Conservation (phyloP, 441 rosid species). For the Eruca vesicaria region DNA sequence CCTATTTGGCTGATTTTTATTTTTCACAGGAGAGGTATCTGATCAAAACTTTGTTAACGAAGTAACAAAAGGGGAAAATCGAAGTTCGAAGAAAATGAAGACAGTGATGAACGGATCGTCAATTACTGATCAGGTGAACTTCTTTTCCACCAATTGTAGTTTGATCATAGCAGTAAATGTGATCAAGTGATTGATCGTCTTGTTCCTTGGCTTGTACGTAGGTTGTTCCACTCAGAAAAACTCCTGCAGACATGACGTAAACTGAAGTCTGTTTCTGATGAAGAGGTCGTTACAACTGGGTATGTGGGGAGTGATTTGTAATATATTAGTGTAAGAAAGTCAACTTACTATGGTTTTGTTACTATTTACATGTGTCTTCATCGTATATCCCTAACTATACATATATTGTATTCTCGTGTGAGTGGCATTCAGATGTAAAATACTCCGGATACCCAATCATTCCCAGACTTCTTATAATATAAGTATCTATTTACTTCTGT, state of each 20-base stretch:
- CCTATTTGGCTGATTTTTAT: neutral
- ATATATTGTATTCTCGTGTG: conserved; percentile 18
- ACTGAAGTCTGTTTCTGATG: neutral
- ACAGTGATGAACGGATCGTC: conserved; percentile 10
- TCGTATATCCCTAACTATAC: conserved; percentile 19
- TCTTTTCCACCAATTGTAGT: neutral
- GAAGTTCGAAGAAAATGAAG: conserved; percentile 37
- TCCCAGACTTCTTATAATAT: no score
- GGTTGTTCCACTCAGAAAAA: conserved; percentile 30
- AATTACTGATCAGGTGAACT: conserved; percentile 29
- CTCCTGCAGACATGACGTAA: conserved; percentile 12
- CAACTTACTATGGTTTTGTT: conserved; percentile 1
- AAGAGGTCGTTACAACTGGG: no score
- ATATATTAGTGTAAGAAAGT: neutral
- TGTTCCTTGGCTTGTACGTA: conserved; percentile 5
- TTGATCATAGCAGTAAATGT: neutral
- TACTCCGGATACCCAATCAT: no score
- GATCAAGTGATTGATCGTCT: neutral
- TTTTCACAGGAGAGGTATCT: conserved; percentile 25
- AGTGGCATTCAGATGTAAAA: conserved; percentile 25
- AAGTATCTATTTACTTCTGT: no score
- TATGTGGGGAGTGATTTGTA: conserved; percentile 19
- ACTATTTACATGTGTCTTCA: conserved; percentile 21
- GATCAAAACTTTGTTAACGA: conserved; percentile 36
- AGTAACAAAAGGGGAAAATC: conserved; percentile 18